phyloP scores from a whole-genome alignment of 352 stramenopile species.

The Saprolegnia parasitica region DNA sequence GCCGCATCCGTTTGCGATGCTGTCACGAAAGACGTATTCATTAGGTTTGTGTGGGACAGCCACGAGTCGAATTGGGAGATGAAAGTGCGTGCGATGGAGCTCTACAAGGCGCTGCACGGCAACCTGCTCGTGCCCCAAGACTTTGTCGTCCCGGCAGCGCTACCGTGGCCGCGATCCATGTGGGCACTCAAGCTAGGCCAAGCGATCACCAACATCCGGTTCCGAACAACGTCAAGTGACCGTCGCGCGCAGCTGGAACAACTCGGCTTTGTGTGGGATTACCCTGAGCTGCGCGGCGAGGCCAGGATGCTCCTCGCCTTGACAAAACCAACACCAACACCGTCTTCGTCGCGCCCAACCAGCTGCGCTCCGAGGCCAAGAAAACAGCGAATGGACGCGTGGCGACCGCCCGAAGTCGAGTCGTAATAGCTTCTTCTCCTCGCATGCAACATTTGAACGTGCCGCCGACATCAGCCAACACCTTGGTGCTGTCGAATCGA shows the following conservation, averaged over 20 bases:
- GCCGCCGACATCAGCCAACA: no score
- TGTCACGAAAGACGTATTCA: not conserved
- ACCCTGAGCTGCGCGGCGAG: slow-evolving; percentile 20
- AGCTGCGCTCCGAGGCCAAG: not conserved
- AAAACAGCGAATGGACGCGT: not conserved
- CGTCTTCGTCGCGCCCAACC: no score
- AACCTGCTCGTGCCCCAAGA: slow-evolving; percentile 21
- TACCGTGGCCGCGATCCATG: slow-evolving; percentile 11
- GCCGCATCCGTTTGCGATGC: not conserved
- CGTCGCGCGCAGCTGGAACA: slow-evolving; percentile 15
- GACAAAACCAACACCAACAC: not conserved
- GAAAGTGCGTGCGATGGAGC: slow-evolving; percentile 8
- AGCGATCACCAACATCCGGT: slow-evolving; percentile 26
- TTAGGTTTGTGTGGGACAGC: slow-evolving; percentile 29
- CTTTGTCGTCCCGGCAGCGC: slow-evolving; percentile 8
- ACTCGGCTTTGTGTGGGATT: slow-evolving; percentile 24
- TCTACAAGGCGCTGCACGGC: slow-evolving; percentile 9
- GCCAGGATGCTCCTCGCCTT: slow-evolving; percentile 21
- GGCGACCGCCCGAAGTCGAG: no score
- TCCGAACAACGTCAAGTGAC: not conserved
- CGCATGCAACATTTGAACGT: no score
- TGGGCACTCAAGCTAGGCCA: slow-evolving; percentile 22
- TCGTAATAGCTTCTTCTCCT: no score
- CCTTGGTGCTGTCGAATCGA: no score
- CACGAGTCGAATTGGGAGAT: slow-evolving; percentile 26